Evolutionary conservation across 1,139 yeast species (phyloP), one percentile per base, ranked within the genome.

Genomic region (Magnusiomyces paraingens): DNA sequence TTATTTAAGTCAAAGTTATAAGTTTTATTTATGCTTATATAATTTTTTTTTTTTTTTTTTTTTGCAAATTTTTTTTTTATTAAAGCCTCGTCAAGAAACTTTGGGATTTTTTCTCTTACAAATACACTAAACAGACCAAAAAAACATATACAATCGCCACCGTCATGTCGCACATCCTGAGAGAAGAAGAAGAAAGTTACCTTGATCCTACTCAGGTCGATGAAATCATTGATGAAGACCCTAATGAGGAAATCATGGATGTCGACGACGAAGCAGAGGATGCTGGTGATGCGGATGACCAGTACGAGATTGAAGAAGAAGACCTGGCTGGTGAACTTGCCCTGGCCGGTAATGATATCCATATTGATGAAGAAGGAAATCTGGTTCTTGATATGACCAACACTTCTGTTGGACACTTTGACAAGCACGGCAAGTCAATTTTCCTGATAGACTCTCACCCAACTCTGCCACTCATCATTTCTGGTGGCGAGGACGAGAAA

Each of bases 401-500:
- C 70, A 91, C 93, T 72, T 89, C 98, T 2, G 80, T 86, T 73
- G 76, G 89, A 0, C 93, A 89, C 68, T 93, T 91, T 67, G 99
- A 93, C 67, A 79, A 80, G 63, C 99, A 93, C 67, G 77, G 79
- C 54, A 96, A 90, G 68, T 85, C 95, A 2, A 80, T 93, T 12
- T 93, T 87, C 70, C 77, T 86, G 22, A 77, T 93, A 17, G 81
- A 86, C 55, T 73, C 82, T 20, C 97, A 90, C 67, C 98, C 97
- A 45, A 76, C 77, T 15, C 75, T 89, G 58, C 96, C 96, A 20
- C 79, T 88, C 55, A 87, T 84, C 4, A 81, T 86, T 18, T 84
- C 95, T 15, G 97, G 97, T 49, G 98, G 97, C 51, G 90, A 86
- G 57, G 99, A 93, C 69, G 85, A 93, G 67, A 75, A 81, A 41